Evolutionary conservation across 2,329 filamentous ascomycete genomes (phyloP), one percentile per base, ranked within the genome.

Genomic region (Neonectria ditissima): DNA sequence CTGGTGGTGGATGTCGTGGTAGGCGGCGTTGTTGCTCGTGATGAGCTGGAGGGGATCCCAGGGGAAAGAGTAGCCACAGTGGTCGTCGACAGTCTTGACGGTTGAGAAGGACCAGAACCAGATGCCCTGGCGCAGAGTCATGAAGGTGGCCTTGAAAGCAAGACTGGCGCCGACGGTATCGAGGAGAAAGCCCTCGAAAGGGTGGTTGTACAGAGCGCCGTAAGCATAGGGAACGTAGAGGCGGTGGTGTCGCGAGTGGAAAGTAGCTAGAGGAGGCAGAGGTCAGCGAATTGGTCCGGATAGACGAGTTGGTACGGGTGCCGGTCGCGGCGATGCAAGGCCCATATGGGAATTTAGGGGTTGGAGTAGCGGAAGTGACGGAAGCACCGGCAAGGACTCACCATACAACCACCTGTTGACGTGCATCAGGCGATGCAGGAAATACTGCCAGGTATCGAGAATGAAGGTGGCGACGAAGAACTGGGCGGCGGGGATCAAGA

Each of bases 1-100:
- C 81, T 99, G 96, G 81, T 99, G 96, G 80, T 99, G 96, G 63
- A 99, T 95, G 76, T 99, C 96, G 76, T 99, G 96, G 80, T 98
- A 99, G 37, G 90, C 91, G 26, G 96, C 95, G 72, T 98, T 97
- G 84, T 99, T 98, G 77, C 92, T 92, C 47, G 94, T 97, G 65
- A 98, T 85, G 76, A 91, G 90, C 84, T 97, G 94, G 57, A 98
- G 84, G 2, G 95, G 95, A 78, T 99, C 96, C 89, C 92, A 98
- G 1, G 96, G 96, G 65, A 99, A 90, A n/a, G 89, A 86, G 76
- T 98, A 99, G 68, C 96, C 96, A 79, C 95, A 97, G 82, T 99
- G 96, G 76, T 99, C 96, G 75, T 97, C 94, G 26, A 98, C 93
- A 0, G 96, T 98, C 84, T 99, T 99, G 83, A 97, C 89, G 8